Evolutionary conservation across 1,284 basidiomycete genomes (phyloP).

Genomic region (Leucocoprinus gongylophorus): DNA sequence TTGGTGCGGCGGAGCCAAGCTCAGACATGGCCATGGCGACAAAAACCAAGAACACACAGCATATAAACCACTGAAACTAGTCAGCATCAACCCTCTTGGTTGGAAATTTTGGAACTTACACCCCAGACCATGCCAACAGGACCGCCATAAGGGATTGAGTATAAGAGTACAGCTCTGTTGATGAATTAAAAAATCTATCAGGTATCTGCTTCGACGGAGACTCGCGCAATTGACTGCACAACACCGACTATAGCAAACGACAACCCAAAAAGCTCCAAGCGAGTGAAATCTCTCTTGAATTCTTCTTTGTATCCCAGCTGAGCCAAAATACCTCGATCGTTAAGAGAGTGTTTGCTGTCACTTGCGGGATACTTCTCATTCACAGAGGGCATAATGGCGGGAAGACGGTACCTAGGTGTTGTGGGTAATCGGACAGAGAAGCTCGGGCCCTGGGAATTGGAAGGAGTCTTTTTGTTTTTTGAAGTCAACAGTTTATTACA

Average conservation of each 20-base stretch:
- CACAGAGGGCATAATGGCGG: not conserved
- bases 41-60: conserved; percentile 49
- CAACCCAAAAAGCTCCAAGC: conserved; percentile 46
- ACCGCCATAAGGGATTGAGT: conserved; percentile 73
- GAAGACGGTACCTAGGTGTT: not conserved
- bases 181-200: not conserved
- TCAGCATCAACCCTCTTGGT: not conserved
- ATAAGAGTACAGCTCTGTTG: conserved; percentile 48
- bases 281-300: conserved; percentile 59
- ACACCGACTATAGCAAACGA: not conserved
- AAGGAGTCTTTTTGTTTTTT: no score
- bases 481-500: no score
- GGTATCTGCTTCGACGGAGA: not conserved
- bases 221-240: not conserved
- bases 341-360: conserved; percentile 4
- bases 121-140: conserved; percentile 81
- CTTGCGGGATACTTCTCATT: conserved; percentile 1
- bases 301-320: conserved; percentile 64
- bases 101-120: conserved; percentile 33
- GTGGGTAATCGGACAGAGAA: no score
- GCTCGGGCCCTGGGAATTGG: no score
- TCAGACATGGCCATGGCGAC: conserved; percentile 68
- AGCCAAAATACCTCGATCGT: conserved; percentile 15
- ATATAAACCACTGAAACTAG: conserved; percentile 44
- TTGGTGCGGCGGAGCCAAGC: conserved; percentile 63